Base-by-base conservation (phyloP, 73 alveolate species). In the Symbiodinium natans region DNA sequence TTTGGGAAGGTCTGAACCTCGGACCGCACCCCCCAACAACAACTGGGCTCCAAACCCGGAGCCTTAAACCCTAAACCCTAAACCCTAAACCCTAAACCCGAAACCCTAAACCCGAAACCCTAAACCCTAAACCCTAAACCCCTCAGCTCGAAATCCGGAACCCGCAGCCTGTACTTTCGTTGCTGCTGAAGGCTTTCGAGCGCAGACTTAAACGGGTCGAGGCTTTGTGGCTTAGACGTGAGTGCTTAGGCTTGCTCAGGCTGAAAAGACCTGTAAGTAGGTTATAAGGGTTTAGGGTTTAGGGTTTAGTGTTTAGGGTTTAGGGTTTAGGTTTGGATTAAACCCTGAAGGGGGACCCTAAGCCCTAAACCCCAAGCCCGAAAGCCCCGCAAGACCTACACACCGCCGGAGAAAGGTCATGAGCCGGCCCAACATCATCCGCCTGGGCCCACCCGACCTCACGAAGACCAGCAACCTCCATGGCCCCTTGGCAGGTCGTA, bases 391-490 rank as follows among this genome's bases (percentile, higher is more conserved):
- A 25, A 48, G 19, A 17, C 15, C 63, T 2, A 23, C 13, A 6
- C 2, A 5, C 23, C 68, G 13, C 1, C 25, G 68, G 68, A 27
- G 2, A 1, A 0, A 90, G 97, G 97, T 90, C 82, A 90, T 90
- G 97, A 71, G 74, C 1, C 87, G 97, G 29, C 97, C 97, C 75
- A 90, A 90, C 41, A 23, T 25, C 56, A 90, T 90, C 77, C 97
- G 97, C 40, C 40, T 90, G 73, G 97, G 97, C 7, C 97, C 97
- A 1, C 97, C 97, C 5, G 97, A 90, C 31, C 77, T 90, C 17
- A 41, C 97, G 88, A 40, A 38, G 86, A 33, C 46, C 41, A 90
- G 97, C 88, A 90, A 90, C 52, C 80, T 90, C 52, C 97, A 90
- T 39, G 97, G 97, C 77, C 77, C 9, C 77, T 63, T 19, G 77